Evolutionary conservation across 2,329 filamentous ascomycete species (phyloP).

Genomic region (Colletotrichum somersetense): DNA sequence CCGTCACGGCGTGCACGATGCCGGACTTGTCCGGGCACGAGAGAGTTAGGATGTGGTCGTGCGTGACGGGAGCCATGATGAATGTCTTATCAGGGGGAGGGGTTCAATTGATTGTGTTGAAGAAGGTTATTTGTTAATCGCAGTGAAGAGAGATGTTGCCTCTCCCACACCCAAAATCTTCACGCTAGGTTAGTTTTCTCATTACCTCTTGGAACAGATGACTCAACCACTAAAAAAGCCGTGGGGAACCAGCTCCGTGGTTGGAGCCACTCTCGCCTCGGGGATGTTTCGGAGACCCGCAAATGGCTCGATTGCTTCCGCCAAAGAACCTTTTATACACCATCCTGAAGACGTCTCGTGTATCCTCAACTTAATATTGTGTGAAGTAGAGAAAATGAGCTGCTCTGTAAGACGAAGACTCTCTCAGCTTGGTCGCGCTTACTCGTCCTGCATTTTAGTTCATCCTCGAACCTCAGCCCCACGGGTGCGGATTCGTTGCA

Average conservation of each 20-base stretch:
- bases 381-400: not conserved
- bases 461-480: too few species aligned
- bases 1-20: constrained; percentile 87
- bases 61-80: constrained; percentile 38
- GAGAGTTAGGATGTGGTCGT: constrained; percentile 77
- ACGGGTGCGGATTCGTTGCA: too few species aligned
- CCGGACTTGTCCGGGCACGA: constrained; percentile 88
- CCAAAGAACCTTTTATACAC: not conserved
- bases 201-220: constrained; percentile 16
- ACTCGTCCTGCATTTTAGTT: too few species aligned
- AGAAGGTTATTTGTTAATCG: constrained; percentile 1
- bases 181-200: constrained; percentile 24
- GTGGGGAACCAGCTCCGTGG: constrained; percentile 31
- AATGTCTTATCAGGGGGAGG: constrained; percentile 14
- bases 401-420: too few species aligned
- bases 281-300: constrained; percentile 41
- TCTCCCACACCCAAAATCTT: constrained; percentile 4
- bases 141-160: not conserved
- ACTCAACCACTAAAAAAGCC: constrained; percentile 40
- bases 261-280: constrained; percentile 31
- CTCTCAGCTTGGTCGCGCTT: too few species aligned
- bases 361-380: not conserved
- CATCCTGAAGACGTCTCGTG: not conserved
- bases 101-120: constrained; percentile 1
- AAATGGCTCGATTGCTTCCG: constrained; percentile 15